A percentile compares a stretch with the other conserved stretches of the same genome.
phyloP scores from a whole-genome alignment of 306 rosid species.

The Ceratonia siliqua region DNA sequence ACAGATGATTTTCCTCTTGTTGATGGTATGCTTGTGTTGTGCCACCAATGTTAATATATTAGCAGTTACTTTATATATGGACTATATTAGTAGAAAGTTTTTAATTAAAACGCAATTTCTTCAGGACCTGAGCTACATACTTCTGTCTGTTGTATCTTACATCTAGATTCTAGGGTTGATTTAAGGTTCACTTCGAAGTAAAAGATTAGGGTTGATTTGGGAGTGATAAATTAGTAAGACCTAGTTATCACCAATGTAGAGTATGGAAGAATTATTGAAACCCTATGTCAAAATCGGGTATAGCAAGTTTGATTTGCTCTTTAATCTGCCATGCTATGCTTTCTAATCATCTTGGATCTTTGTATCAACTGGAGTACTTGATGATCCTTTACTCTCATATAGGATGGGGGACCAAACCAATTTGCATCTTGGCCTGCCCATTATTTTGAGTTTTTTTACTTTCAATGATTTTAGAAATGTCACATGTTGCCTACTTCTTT shows the following conservation, averaged over 20 bases:
- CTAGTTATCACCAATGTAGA: background rate
- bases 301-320: background rate
- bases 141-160: background rate
- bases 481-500: background rate
- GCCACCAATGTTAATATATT: background rate
- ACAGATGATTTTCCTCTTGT: constrained; percentile 89
- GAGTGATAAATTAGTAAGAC: background rate
- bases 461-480: background rate
- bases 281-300: background rate
- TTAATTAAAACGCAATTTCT: background rate
- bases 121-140: background rate
- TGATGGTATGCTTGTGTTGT: constrained; percentile 58
- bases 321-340: background rate
- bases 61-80: background rate
- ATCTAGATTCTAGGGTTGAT: no score
- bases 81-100: background rate
- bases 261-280: background rate
- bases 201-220: background rate
- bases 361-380: background rate
- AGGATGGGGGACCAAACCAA: background rate
- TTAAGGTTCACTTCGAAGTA: background rate
- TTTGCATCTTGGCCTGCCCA: background rate
- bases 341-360: background rate
- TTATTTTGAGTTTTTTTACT: background rate
- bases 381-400: background rate